Evolutionary conservation across 805 yeast species (phyloP), one percentile per base, ranked within the genome.

Genomic region (Saccharomycopsis sp.): DNA sequence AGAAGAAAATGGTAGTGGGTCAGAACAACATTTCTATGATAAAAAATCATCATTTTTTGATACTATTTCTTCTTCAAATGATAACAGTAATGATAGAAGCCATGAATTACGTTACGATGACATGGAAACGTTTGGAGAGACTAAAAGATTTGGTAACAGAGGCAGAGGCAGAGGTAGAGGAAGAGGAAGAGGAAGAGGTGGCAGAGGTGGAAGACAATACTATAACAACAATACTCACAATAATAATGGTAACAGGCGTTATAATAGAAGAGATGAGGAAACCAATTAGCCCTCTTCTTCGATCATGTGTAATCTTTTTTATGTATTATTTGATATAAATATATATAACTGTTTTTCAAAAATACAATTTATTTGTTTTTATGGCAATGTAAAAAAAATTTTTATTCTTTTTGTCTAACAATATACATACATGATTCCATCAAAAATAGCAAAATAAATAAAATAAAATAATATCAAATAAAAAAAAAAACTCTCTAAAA

Each of bases 11-110:
- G 63, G 59, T 20, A 17, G 28, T 21, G 13, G 24, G 17, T 27
- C 37, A 8, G 42, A 37, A 20, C 64, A 61, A 22, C 28, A 32
- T 17, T 75, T 71, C 23, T 93, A 93, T 67, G 75, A 88, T 66
- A 87, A 81, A 61, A 74, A 75, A 56, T 76, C 87, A 11, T 88
- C 97, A 1, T 90, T 93, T 62, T 90, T 90, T 58, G 97, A 93
- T 63, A 77, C 75, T 50, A 76, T 90, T 46, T 75, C 87, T 8
- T 79, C 87, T 3, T 63, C 79, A 31, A 74, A 72, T 43, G 71
- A 71, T 40, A 57, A 63, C 21, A 57, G 61, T 6, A 61, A 59
- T 23, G 67, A 24, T 16, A 23, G 17, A 7, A 40, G 33, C 4
- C 38, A 34, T 22, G 36, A 26, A 14, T 38, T 35, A 9, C 44